A percentile compares a stretch with the other conserved stretches of the same genome.
phyloP scores from a whole-genome alignment of 805 yeast species.

The Tetrapisispora arboricola region DNA sequence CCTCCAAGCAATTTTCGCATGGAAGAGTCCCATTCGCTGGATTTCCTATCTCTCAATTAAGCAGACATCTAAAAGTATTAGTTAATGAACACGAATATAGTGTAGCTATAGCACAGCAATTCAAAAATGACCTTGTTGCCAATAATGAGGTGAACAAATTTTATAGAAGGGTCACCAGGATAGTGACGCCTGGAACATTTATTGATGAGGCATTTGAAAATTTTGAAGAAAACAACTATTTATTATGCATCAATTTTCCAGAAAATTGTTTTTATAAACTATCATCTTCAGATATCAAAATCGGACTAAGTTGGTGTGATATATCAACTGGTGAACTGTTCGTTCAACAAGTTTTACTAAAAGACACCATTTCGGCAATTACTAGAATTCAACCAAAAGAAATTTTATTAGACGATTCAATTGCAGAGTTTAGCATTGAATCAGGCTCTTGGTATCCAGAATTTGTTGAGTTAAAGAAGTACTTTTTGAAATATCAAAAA shows the following conservation, averaged over 20 bases:
- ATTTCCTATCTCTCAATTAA: conserved; percentile 65
- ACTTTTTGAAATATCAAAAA: conserved; percentile 44
- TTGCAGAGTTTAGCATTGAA: conserved; percentile 32
- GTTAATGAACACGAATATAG: conserved; percentile 60
- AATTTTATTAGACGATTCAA: conserved; percentile 45
- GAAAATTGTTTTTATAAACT: conserved; percentile 32
- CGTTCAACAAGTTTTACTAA: conserved; percentile 53
- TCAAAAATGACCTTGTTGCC: conserved; percentile 18
- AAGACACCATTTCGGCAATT: conserved; percentile 57
- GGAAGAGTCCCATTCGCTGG: conserved; percentile 75
- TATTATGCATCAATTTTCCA: conserved; percentile 58
- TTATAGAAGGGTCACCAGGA: conserved; percentile 62
- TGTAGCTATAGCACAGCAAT: conserved; percentile 80
- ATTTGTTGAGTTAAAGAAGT: conserved; percentile 47
- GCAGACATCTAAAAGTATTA: conserved; percentile 60
- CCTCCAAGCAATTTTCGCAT: conserved; percentile 39
- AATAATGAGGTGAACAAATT: conserved; percentile 33
- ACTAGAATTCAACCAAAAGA: conserved; percentile 77
- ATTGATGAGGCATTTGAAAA: conserved; percentile 79
- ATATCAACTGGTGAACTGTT: conserved; percentile 71
- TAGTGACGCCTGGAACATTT: conserved; percentile 87
- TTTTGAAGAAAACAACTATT: conserved; percentile 57
- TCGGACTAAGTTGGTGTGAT: conserved; percentile 86
- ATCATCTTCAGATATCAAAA: conserved; percentile 30
- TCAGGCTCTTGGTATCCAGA: conserved; percentile 48